phyloP scores from a whole-genome alignment of 352 stramenopile genomes.

The Pythium apleroticum region DNA sequence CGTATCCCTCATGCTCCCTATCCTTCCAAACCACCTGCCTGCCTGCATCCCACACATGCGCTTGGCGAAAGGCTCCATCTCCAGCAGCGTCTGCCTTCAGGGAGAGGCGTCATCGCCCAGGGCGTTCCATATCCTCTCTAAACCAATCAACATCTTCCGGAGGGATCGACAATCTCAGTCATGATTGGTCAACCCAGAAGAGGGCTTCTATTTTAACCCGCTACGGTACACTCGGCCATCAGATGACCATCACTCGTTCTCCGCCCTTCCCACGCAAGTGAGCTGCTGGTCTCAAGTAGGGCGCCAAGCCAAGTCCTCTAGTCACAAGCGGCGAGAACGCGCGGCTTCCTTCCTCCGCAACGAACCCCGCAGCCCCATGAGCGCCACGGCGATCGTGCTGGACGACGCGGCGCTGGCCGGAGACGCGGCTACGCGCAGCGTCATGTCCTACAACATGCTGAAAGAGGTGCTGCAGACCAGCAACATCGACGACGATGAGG shows the following conservation, averaged over 20 bases:
- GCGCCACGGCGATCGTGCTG: conserved; percentile 9
- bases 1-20: neutral
- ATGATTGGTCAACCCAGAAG: neutral
- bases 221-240: neutral
- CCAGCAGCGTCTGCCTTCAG: too few species aligned
- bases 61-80: neutral
- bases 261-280: conserved; percentile 1
- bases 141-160: neutral
- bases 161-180: neutral
- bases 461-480: conserved; percentile 74
- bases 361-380: neutral
- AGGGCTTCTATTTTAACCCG: neutral
- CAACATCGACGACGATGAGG: conserved; percentile 77
- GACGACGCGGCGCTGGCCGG: neutral
- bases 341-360: neutral
- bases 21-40: neutral
- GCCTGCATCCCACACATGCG: neutral
- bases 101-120: neutral
- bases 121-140: neutral
- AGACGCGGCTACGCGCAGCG: conserved; percentile 33
- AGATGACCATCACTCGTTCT: conserved; percentile 9
- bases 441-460: conserved; percentile 72
- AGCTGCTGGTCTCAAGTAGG: conserved; percentile 2
- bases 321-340: neutral
- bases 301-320: neutral